A percentile compares a stretch with the other conserved stretches of the same genome.
phyloP scores from a whole-genome alignment of 1,139 yeast species.

The Candida frijolesensis region DNA sequence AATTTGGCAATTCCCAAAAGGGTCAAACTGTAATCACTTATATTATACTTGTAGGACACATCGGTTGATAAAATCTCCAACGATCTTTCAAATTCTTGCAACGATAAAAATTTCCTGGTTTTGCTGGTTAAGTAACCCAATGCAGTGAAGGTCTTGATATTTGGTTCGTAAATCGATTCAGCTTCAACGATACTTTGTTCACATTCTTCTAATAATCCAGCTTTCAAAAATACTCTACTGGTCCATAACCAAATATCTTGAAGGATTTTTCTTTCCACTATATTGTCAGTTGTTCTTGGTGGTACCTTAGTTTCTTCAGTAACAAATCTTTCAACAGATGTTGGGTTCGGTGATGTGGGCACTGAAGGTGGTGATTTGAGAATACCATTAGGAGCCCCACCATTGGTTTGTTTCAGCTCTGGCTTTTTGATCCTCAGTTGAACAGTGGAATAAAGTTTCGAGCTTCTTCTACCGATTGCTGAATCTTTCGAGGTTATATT shows the following conservation, averaged over 20 bases:
- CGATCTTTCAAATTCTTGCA: conserved; percentile 70
- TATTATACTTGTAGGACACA: conserved; percentile 17
- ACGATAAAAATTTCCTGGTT: conserved; percentile 48
- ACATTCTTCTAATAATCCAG: conserved; percentile 60
- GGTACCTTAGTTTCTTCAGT: not conserved
- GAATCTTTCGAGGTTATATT: conserved; percentile 12
- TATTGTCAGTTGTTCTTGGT: conserved; percentile 9
- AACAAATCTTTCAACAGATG: conserved; percentile 1
- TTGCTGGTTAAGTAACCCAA: conserved; percentile 53
- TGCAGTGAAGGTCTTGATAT: conserved; percentile 54
- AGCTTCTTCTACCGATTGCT: conserved; percentile 9
- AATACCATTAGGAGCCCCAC: conserved; percentile 1
- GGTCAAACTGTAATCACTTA: conserved; percentile 52
- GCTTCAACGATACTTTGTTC: conserved; percentile 78
- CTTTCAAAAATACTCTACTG: conserved; percentile 62
- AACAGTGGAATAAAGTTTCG: conserved; percentile 1
- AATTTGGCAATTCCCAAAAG: conserved; percentile 69
- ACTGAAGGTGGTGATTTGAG: not conserved
- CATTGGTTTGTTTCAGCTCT: conserved; percentile 2
- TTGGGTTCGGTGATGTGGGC: conserved; percentile 5
- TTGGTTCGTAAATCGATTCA: conserved; percentile 52
- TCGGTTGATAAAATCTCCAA: conserved; percentile 42
- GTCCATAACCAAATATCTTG: conserved; percentile 79
- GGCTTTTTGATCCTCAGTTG: conserved; percentile 8
- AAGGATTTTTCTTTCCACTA: conserved; percentile 38